phyloP scores from a whole-genome alignment of 768 basidiomycete genomes.

The Tubosaeta sp. region DNA sequence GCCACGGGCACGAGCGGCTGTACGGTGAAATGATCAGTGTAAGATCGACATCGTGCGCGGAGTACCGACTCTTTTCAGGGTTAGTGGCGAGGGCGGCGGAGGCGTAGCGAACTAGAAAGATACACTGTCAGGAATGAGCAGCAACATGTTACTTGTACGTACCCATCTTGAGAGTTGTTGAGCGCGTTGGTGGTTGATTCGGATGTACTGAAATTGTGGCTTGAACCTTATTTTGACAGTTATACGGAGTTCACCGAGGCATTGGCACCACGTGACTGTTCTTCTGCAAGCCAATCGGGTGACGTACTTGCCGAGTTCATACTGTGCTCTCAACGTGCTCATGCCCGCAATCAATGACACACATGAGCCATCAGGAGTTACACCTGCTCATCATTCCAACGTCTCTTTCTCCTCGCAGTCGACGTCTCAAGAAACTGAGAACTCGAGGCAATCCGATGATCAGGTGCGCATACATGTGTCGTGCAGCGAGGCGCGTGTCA shows the following conservation, averaged over 20 bases:
- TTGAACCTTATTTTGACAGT: slow-evolving; percentile 31
- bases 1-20: slow-evolving; percentile 89
- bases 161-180: slow-evolving; percentile 61
- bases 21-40: slow-evolving; percentile 9
- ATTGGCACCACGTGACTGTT: not conserved
- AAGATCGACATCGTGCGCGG: slow-evolving; percentile 4
- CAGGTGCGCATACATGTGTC: slow-evolving; percentile 23
- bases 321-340: slow-evolving; percentile 1
- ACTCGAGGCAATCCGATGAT: slow-evolving; percentile 19
- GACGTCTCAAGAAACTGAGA: slow-evolving; percentile 25
- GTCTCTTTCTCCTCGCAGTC: slow-evolving; percentile 30
- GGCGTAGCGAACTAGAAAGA: slow-evolving; percentile 81
- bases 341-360: slow-evolving; percentile 29
- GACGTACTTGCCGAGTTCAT: not conserved
- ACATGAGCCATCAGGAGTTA: slow-evolving; percentile 21
- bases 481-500: slow-evolving; percentile 1
- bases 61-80: slow-evolving; percentile 87
- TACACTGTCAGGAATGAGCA: slow-evolving; percentile 17
- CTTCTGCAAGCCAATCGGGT: not conserved
- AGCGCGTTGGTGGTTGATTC: slow-evolving; percentile 37
- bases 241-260: slow-evolving; percentile 23
- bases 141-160: slow-evolving; percentile 30
- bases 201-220: slow-evolving; percentile 45
- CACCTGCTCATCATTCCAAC: slow-evolving; percentile 22
- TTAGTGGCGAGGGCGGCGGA: slow-evolving; percentile 81